These are phyloP conservation scores for Diaporthe sp. DNA, from an alignment of 2,329 filamentous ascomycete species.

Conservation along the genomic window DNA sequence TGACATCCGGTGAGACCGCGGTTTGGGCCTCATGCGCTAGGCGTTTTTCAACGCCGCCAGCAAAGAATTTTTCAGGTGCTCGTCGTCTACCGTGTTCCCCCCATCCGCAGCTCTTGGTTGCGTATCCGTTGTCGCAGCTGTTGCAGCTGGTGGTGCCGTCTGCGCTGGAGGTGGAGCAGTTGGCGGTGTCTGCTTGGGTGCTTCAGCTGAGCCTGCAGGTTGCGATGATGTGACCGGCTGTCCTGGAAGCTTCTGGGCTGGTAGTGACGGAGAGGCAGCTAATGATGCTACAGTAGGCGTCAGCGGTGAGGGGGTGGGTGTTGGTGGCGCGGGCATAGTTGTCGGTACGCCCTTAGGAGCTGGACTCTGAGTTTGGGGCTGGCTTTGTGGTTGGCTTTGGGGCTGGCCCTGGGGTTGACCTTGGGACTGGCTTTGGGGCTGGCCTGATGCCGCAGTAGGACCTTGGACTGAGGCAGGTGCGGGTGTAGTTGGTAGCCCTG, in stretches of 20 bases:
- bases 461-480: slow-evolving; percentile 1
- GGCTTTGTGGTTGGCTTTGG: background rate
- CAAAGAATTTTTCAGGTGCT: slow-evolving; percentile 27
- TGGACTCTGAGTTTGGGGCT: background rate
- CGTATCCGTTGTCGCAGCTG: background rate
- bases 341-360: slow-evolving; percentile 10
- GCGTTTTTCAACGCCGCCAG: slow-evolving; percentile 30
- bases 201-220: slow-evolving; percentile 37
- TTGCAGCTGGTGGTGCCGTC: slow-evolving; percentile 27
- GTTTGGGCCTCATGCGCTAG: background rate
- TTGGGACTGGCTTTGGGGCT: background rate
- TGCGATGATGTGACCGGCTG: slow-evolving; percentile 13
- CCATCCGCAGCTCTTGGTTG: slow-evolving; percentile 1
- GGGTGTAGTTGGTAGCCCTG: slow-evolving; percentile 6
- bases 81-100: slow-evolving; percentile 16
- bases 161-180: slow-evolving; percentile 32
- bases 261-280: slow-evolving; percentile 25
- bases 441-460: slow-evolving; percentile 7
- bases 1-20: background rate
- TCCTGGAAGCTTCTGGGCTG: slow-evolving; percentile 32
- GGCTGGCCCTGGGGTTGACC: background rate
- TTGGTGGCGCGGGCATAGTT: slow-evolving; percentile 29
- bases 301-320: background rate
- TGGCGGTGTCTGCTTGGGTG: slow-evolving; percentile 31
- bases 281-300: slow-evolving; percentile 28